Base-by-base conservation (phyloP, 78 protist species). In the Chrysochromulina parva region DNA sequence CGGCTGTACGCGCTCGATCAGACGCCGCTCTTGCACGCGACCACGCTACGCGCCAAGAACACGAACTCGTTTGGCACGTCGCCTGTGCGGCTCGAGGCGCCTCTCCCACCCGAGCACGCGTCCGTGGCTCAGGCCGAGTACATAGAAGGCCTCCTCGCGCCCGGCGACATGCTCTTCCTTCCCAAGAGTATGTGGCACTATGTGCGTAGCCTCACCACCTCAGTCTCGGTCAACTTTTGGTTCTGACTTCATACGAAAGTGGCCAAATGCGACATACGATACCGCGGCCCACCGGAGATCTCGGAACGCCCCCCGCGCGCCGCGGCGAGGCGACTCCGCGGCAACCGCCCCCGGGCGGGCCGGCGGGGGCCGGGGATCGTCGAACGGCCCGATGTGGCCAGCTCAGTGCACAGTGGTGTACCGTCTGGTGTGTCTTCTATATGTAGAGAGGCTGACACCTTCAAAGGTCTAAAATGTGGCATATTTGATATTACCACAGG, bases 161-260 rank as follows among this genome's bases (percentile, higher is more conserved):
- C 96, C 0, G 96, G 96, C 50, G 96, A 94, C 55, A 88, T 94
- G 82, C 62, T 94, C 38, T 94, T 78, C 57, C 88, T 94, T 26
- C 96, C 96, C 13, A 19, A 38, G 59, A 14, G 84, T 65, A 54
- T 24, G 13, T 94, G 92, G 91, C 96, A 94, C 58, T 94, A 94
- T 38, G 95, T 94, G 52, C 71, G 96, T 22, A 52, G 90, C 6
- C 66, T 94, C n/a, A 67, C 89, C 66, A 19, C 94, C 3, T 58
- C 88, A 24, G 69, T 85, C 57, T 82, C 92, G 7, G 48, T 91
- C 54, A 82, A 87, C 19, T 92, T 94, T 59, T 94, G 94, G 94
- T 91, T 90, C 69, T 38, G 38, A 38, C 38, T 38, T 38, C 38
- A 38, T 38, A 38, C 38, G 38, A 38, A 38, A 38, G 38, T 38